Evolutionary conservation across 2,329 filamentous ascomycete species (phyloP).

Genomic region (Colletotrichum lentis): DNA sequence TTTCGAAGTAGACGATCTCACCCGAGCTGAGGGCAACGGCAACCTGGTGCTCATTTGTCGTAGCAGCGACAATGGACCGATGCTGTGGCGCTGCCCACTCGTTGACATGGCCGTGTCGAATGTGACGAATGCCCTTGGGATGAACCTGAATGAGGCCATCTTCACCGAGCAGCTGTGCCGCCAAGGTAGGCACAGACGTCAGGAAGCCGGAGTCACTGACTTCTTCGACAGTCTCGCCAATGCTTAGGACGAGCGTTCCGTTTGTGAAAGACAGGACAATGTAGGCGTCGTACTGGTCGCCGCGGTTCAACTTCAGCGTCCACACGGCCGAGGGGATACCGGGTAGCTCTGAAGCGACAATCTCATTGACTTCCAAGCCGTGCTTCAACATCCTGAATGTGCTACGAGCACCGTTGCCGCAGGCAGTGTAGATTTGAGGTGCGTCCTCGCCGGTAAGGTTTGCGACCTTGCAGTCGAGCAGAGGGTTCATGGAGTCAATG

Average conservation of each 20-base stretch:
- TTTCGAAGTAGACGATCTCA: constrained; percentile 98
- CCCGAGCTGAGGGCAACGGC: constrained; percentile 93
- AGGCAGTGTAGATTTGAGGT: constrained; percentile 94
- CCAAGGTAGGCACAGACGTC: constrained; percentile 85
- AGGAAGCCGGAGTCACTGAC: constrained; percentile 94
- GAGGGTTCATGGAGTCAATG: constrained; percentile 87
- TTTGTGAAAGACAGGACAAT: constrained; percentile 95
- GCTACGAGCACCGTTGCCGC: constrained; percentile 86
- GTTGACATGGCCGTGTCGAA: constrained; percentile 79
- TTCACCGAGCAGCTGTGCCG: constrained; percentile 92
- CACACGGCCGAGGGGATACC: constrained; percentile 91
- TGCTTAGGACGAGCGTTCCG: constrained; percentile 88
- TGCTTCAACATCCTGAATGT: constrained; percentile 92
- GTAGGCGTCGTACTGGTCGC: constrained; percentile 89
- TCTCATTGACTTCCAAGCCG: constrained; percentile 90
- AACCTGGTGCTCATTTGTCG: constrained; percentile 92
- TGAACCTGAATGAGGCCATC: constrained; percentile 94
- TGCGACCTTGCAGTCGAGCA: constrained; percentile 89
- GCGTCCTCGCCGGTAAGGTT: constrained; percentile 93
- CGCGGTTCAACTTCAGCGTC: constrained; percentile 86
- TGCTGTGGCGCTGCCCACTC: constrained; percentile 96
- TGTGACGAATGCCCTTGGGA: constrained; percentile 93
- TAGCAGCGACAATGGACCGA: constrained; percentile 91
- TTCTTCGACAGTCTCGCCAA: constrained; percentile 96
- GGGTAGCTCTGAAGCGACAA: constrained; percentile 91